Evolutionary conservation across 345 rosid genomes (phyloP), one percentile per base, ranked within the genome.

Genomic region (Rhodamnia rubescens): DNA sequence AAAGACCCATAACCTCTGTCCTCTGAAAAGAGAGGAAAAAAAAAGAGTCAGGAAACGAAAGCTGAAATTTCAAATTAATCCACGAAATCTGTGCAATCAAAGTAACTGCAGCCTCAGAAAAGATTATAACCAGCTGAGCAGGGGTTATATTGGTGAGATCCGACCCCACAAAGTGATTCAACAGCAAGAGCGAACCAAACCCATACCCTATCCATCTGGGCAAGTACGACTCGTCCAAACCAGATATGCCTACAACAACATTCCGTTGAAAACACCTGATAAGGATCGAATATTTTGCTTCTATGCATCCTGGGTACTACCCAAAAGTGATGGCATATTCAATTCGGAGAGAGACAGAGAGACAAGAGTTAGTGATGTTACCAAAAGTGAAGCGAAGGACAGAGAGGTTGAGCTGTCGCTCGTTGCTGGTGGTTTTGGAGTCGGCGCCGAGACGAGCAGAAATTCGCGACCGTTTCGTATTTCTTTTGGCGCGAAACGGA

Each of bases 191-290:
- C 47, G 98, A 95, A 42, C 99, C 98, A 85, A 97, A 95, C 74
- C 99, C 98, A 88, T 92, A 97, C 1, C 98, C 99, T 8, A 97
- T 92, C 95, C 95, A 97, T 89, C 98, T 92, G 44, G 99, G 99
- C 84, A 97, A 90, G 88, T 93, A 93, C 52, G 98, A 95, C 88
- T 97, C 99, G 87, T 97, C 98, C 27, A 95, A 84, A 84, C 99
- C 98, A 85, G 95, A 98, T 61, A 95, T 95, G 44, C 99, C 97
- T 95, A 81, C 36, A 56, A 83, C 54, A 55, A 47, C 32, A 53
- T 15, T 36, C 22, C 24, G 5, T 5, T 52, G 50, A 47, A 29
- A 49, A 20, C 24, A 69, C 18, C 40, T 5, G 14, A 21, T 57
- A 5, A 27, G 3, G 13, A 15, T 40, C 52, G 18, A 59, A 40